A percentile compares a stretch with the other conserved stretches of the same genome.
phyloP scores from a whole-genome alignment of 1,284 basidiomycete species.

The Malassezia brasiliensis region DNA sequence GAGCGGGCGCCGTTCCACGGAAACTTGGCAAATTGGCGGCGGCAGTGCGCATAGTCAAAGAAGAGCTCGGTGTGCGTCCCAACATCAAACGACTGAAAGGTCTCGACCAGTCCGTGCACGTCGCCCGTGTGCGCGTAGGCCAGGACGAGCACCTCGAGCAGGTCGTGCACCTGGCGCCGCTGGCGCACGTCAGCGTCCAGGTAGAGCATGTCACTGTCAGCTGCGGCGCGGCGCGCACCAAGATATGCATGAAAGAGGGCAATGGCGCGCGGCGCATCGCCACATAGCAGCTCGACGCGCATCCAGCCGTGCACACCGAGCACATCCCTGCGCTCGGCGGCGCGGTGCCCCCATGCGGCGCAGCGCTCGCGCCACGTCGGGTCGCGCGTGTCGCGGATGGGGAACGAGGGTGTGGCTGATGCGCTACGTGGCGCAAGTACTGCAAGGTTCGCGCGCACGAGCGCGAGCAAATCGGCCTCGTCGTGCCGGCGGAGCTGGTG shows the following conservation, averaged over 20 bases:
- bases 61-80: conserved; percentile 29
- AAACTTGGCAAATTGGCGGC: conserved; percentile 16
- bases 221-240: conserved; percentile 1
- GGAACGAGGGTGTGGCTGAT: background rate
- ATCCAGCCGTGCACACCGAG: conserved; percentile 19
- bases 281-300: conserved; percentile 14
- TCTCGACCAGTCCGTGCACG: conserved; percentile 10
- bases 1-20: background rate
- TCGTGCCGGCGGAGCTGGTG: conserved; percentile 2
- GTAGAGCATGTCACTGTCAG: conserved; percentile 5
- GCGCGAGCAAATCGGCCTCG: conserved; percentile 12
- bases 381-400: background rate
- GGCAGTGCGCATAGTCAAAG: conserved; percentile 21
- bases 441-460: conserved; percentile 6
- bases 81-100: conserved; percentile 26
- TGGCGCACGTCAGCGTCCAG: conserved; percentile 10
- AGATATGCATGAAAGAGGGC: conserved; percentile 11
- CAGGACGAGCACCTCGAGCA: conserved; percentile 25
- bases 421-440: background rate
- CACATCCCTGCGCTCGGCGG: conserved; percentile 12
- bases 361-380: conserved; percentile 7
- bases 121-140: conserved; percentile 4
- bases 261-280: conserved; percentile 3
- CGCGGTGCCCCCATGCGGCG: conserved; percentile 1
- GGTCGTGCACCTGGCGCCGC: conserved; percentile 21